Percentiles rank a stretch among this genome's conserved stretches.
Conservation (phyloP, 1,139 yeast species). For the Suhomyces terraborum region DNA sequence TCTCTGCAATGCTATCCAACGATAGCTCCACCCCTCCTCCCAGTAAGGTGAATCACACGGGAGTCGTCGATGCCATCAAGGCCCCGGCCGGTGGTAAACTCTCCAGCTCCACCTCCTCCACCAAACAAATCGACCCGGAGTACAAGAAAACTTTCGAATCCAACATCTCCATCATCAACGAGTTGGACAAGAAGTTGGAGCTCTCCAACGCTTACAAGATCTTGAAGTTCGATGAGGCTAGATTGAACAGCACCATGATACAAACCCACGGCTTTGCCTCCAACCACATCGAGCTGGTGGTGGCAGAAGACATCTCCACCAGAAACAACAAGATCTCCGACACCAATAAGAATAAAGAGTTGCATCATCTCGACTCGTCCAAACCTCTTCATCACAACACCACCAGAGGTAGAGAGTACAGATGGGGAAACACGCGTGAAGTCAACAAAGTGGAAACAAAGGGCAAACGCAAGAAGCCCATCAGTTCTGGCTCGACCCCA, state of each 20-base stretch:
- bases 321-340: slow-evolving; percentile 23
- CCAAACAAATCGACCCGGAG: slow-evolving; percentile 14
- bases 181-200: slow-evolving; percentile 32
- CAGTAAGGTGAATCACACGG: background rate
- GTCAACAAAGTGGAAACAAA: slow-evolving; percentile 22
- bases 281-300: slow-evolving; percentile 39
- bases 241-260: slow-evolving; percentile 28
- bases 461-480: slow-evolving; percentile 17
- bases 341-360: slow-evolving; percentile 22
- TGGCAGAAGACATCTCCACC: slow-evolving; percentile 39
- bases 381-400: slow-evolving; percentile 24
- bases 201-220: slow-evolving; percentile 31
- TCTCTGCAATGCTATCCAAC: slow-evolving; percentile 44
- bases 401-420: slow-evolving; percentile 32
- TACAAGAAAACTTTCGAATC: slow-evolving; percentile 27
- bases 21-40: slow-evolving; percentile 22
- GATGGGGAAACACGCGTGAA: slow-evolving; percentile 38
- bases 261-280: slow-evolving; percentile 31
- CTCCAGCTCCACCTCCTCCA: background rate
- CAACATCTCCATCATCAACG: slow-evolving; percentile 28
- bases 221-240: slow-evolving; percentile 32
- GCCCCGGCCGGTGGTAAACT: slow-evolving; percentile 1
- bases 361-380: slow-evolving; percentile 19
- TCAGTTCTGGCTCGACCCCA: slow-evolving; percentile 9
- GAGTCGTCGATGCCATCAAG: slow-evolving; percentile 7